A percentile compares a stretch with the other conserved stretches of the same genome.
Conservation (phyloP, 257 asterid species). For the Ilex aquifolium region DNA sequence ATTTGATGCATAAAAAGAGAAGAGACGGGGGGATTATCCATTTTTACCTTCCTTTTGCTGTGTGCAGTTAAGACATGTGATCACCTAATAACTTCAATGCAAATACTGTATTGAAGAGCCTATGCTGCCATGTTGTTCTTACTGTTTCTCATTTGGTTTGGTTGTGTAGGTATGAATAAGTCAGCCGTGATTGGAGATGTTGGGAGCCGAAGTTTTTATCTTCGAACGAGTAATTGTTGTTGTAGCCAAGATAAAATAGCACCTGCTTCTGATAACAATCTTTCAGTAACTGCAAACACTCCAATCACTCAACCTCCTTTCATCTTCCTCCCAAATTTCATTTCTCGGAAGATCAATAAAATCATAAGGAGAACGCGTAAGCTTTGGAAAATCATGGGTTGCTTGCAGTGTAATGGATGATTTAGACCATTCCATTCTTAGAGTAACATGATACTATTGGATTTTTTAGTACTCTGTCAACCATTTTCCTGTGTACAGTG, state of each 20-base stretch:
- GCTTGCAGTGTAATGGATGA: conserved; percentile 28
- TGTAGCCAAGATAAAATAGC: conserved; percentile 8
- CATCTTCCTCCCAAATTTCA: conserved; percentile 16
- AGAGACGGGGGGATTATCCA: too few relatives aligned
- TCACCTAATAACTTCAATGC: too few relatives aligned
- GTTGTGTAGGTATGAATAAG: conserved; percentile 48
- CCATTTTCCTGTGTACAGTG: background rate
- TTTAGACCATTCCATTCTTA: background rate
- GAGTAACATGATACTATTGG: conserved; percentile 6
- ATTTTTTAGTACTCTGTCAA: conserved; percentile 7
- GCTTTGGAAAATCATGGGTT: conserved; percentile 44
- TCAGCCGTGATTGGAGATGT: conserved; percentile 58
- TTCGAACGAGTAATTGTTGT: conserved; percentile 28
- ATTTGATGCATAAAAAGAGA: too few relatives aligned
- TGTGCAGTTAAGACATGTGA: too few relatives aligned
- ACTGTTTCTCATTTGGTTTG: background rate
- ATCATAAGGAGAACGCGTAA: conserved; percentile 28
- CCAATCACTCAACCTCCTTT: conserved; percentile 1
- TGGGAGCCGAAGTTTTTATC: conserved; percentile 68
- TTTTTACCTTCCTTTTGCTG: too few relatives aligned
- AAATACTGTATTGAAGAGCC: too few relatives aligned
- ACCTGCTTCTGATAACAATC: conserved; percentile 2
- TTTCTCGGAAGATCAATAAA: conserved; percentile 21
- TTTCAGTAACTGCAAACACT: background rate
- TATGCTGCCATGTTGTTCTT: background rate